Base-by-base conservation (phyloP, 2,329 filamentous ascomycete species). In the Coleophoma crateriformis region DNA sequence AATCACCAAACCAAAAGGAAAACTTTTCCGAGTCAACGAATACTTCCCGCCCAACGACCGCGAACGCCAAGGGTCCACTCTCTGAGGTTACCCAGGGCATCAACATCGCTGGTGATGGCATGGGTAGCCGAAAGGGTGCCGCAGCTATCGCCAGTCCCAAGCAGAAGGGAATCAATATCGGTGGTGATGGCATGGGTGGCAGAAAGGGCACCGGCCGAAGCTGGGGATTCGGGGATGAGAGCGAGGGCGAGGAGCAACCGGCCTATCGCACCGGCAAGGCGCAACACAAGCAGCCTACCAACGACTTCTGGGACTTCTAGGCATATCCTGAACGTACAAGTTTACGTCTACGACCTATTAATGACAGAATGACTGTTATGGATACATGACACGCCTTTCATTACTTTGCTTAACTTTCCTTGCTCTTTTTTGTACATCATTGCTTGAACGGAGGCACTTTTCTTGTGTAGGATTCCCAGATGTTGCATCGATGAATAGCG, bases 41-140 rank as follows among this genome's bases (percentile, higher is more conserved):
- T 43, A 45, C 46, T 38, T 33, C 45, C 2, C 49, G 53, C 35
- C 51, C 52, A 45, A 50, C 51, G 33, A 53, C 50, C 12, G 33
- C 52, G 45, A 50, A 52, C 11, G 53, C 51, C 45, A 65, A 61
- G 20, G 55, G 46, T 1, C 61, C 61, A 27, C 27, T 68, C 58
- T 48, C 52, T n/a, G 61, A 64, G 32, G 48, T 51, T 10, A 59
- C 55, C 7, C 51, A 55, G 42, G 61, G 62, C 14, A 63, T 63
- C 40, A 56, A 48, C 7, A 56, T 54, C 39, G 57, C 52, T 2
- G 82, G 82, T 35, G 79, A 85, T 58, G 84, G 85, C 47, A 87
- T 87, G 83, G 84, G 84, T 41, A 78, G 79, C 38, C 71, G 72
- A 54, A 79, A 75, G 64, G 78, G 75, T 41, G 54, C 12, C 71